Evolutionary conservation across 1,284 basidiomycete species (phyloP).

Genomic region (Apiotrichum gamsii): DNA sequence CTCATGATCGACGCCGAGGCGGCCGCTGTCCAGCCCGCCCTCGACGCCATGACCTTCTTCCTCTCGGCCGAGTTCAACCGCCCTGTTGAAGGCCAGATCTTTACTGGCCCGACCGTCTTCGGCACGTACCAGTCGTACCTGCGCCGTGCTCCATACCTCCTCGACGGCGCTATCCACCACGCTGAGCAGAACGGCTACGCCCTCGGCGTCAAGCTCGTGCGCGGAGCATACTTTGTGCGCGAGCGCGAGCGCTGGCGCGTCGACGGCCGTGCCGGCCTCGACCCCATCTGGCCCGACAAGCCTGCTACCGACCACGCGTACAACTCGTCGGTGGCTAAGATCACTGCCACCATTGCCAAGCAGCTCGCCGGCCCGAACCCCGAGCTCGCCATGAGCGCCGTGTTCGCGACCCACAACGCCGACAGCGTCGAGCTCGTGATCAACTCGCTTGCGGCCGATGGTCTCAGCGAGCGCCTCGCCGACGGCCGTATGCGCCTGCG

Average conservation of each 20-base stretch:
- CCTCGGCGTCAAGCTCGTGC: slow-evolving; percentile 88
- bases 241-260: slow-evolving; percentile 52
- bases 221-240: slow-evolving; percentile 83
- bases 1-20: slow-evolving; percentile 79
- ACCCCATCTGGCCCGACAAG: slow-evolving; percentile 51
- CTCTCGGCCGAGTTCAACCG: slow-evolving; percentile 72
- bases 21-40: slow-evolving; percentile 70
- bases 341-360: slow-evolving; percentile 52
- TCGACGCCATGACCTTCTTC: slow-evolving; percentile 69
- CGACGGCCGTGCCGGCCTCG: slow-evolving; percentile 36
- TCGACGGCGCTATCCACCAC: slow-evolving; percentile 62
- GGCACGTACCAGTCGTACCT: slow-evolving; percentile 83
- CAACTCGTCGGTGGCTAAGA: slow-evolving; percentile 59
- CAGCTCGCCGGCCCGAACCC: slow-evolving; percentile 47
- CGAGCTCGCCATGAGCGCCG: slow-evolving; percentile 57
- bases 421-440: slow-evolving; percentile 59
- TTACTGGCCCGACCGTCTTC: slow-evolving; percentile 38
- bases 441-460: slow-evolving; percentile 55
- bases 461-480: slow-evolving; percentile 51
- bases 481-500: slow-evolving; percentile 7
- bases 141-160: slow-evolving; percentile 56
- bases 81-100: slow-evolving; percentile 16
- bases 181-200: slow-evolving; percentile 66
- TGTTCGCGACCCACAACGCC: slow-evolving; percentile 85
- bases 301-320: slow-evolving; percentile 73